These are phyloP conservation scores for Phalaenopsis hybrid DNA, from an alignment of 116 monocot species.

Conservation along the genomic window DNA sequence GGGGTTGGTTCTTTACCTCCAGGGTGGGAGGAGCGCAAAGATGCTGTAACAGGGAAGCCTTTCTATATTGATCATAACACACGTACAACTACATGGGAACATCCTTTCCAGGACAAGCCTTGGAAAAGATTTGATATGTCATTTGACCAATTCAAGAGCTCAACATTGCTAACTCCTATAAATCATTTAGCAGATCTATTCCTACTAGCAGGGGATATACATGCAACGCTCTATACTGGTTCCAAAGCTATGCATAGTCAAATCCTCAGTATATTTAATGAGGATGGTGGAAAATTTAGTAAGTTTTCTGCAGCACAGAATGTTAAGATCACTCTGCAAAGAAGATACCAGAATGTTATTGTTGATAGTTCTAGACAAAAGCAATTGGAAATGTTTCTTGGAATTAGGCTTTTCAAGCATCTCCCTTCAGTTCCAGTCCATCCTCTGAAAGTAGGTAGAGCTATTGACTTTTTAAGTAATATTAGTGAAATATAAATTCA, in stretches of 20 bases:
- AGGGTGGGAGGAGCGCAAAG: constrained; percentile 95
- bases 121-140: constrained; percentile 99
- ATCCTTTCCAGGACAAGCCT: constrained; percentile 76
- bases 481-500: not conserved
- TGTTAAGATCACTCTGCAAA: constrained; percentile 80
- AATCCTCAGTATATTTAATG: constrained; percentile 91
- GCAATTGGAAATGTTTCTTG: constrained; percentile 98
- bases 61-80: constrained; percentile 94
- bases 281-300: constrained; percentile 78
- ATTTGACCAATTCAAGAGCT: constrained; percentile 89
- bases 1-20: constrained; percentile 68
- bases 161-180: constrained; percentile 63
- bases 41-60: constrained; percentile 86
- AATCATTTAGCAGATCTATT: constrained; percentile 90
- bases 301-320: constrained; percentile 93
- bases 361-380: constrained; percentile 92
- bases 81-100: constrained; percentile 88
- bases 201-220: constrained; percentile 95
- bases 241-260: constrained; percentile 99
- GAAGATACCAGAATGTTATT: constrained; percentile 76
- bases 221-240: constrained; percentile 97
- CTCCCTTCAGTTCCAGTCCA: constrained; percentile 75
- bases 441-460: constrained; percentile 70
- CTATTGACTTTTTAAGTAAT: constrained; percentile 1
- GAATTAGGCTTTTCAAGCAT: constrained; percentile 91